These are phyloP conservation scores for Suillus luteus DNA, from an alignment of 768 basidiomycete genomes.

Conservation along the genomic window DNA sequence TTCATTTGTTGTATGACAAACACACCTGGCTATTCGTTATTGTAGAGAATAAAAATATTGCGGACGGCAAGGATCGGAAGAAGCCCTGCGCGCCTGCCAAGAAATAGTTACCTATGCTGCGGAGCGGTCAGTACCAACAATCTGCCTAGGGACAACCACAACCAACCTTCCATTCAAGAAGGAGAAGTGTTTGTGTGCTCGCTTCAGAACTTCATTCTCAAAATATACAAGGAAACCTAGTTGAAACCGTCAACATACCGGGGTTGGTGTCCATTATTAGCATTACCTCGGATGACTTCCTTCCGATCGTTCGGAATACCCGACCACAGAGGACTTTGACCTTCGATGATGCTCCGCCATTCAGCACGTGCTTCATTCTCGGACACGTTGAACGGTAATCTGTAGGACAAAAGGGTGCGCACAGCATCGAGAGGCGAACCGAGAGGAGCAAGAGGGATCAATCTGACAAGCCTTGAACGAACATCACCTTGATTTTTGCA, in stretches of 20 bases:
- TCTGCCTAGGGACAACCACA: not conserved
- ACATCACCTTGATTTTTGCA: constrained; percentile 64
- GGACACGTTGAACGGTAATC: constrained; percentile 66
- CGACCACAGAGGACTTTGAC: constrained; percentile 74
- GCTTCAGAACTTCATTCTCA: constrained; percentile 81
- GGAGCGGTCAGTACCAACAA: constrained; percentile 1
- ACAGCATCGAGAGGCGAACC: constrained; percentile 73
- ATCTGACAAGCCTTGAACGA: constrained; percentile 82
- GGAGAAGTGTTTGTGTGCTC: constrained; percentile 93
- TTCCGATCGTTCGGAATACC: constrained; percentile 89
- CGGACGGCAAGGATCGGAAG: constrained; percentile 90
- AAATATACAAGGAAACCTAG: constrained; percentile 92
- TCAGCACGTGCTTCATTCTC: constrained; percentile 82
- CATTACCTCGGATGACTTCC: constrained; percentile 82
- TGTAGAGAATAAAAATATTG: constrained; percentile 91
- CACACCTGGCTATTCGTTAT: constrained; percentile 76
- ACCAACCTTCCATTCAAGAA: constrained; percentile 85
- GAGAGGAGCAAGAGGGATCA: constrained; percentile 69
- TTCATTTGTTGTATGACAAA: constrained; percentile 16
- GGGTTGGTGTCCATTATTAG: not conserved
- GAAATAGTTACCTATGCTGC: constrained; percentile 87
- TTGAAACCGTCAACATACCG: not conserved
- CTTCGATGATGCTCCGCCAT: constrained; percentile 93
- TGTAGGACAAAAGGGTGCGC: constrained; percentile 73
- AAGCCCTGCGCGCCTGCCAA: constrained; percentile 87